Evolutionary conservation across 2,329 filamentous ascomycete species (phyloP), one percentile per base, ranked within the genome.

Genomic region (Trichophyton simii): DNA sequence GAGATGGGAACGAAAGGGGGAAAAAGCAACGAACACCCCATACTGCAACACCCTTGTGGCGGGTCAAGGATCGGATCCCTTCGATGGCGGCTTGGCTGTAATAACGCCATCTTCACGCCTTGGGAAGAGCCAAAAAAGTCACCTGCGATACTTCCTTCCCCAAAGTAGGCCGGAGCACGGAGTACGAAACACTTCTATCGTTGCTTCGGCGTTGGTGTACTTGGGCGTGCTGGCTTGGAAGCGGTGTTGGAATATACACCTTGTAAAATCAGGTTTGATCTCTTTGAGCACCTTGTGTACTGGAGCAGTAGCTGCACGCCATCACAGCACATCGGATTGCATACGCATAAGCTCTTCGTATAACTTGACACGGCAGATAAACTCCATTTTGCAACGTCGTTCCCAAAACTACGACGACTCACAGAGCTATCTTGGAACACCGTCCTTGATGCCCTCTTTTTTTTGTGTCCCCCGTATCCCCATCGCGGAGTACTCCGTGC

Each of bases 11-110:
- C 20, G 8, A 52, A 52, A 52, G 3, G 6, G 5, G 28, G 20
- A 52, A 52, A 52, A 52, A 28, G 46, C 46, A 52, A 52, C 22
- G 20, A 28, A 52, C 22, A 44, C 46, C 46, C 46, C 46, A 52
- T 52, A 52, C 20, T 52, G 20, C 41, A 28, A 50, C 46, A 25
- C 20, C 13, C 46, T 52, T 52, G 46, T 28, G 20, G 22, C 22
- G 46, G 46, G 46, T 28, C 46, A 28, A 28, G 46, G 54, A 41
- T 57, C 54, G 31, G 54, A 28, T 36, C 28, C 28, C 13, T n/a
- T 57, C 28, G 54, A 57, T 57, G 54, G 54, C 28, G 54, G 54
- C 54, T 57, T 57, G 54, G 31, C 54, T 38, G n/a, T 9, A 25
- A 36, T 36, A 57, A 57, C 54, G 54, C 54, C 54, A 41, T 57